phyloP scores from a whole-genome alignment of 805 yeast genomes.

The Wickerhamomyces bisporus region DNA sequence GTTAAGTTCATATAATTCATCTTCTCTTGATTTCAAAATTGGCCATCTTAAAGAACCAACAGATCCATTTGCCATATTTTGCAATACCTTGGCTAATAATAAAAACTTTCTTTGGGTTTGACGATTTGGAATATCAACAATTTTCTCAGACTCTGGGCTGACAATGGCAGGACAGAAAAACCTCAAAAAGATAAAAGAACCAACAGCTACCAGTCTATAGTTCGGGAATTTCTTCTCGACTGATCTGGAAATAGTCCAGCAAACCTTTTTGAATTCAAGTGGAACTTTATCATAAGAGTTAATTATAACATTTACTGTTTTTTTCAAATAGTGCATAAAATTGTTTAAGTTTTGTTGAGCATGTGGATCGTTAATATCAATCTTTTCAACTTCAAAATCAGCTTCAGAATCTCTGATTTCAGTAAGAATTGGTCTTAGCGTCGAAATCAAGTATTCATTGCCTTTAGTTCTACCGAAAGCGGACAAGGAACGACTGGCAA shows the following conservation, averaged over 20 bases:
- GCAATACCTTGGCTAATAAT: slow-evolving; percentile 77
- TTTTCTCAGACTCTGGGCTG: slow-evolving; percentile 59
- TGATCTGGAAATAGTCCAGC: slow-evolving; percentile 56
- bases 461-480: slow-evolving; percentile 69
- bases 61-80: slow-evolving; percentile 82
- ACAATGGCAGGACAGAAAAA: slow-evolving; percentile 87
- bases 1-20: slow-evolving; percentile 37
- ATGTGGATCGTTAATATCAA: slow-evolving; percentile 31
- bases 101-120: slow-evolving; percentile 60
- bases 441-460: slow-evolving; percentile 44
- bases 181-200: slow-evolving; percentile 80
- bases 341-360: slow-evolving; percentile 35
- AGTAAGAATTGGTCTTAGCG: slow-evolving; percentile 52
- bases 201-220: slow-evolving; percentile 66
- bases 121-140: slow-evolving; percentile 34
- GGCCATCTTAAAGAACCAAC: slow-evolving; percentile 63
- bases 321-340: slow-evolving; percentile 52
- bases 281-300: slow-evolving; percentile 58
- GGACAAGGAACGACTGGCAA: slow-evolving; percentile 73
- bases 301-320: slow-evolving; percentile 55
- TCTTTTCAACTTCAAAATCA: slow-evolving; percentile 61
- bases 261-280: slow-evolving; percentile 61
- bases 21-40: slow-evolving; percentile 35
- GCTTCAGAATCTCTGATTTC: slow-evolving; percentile 46
- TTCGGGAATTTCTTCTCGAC: slow-evolving; percentile 61